A percentile compares a stretch with the other conserved stretches of the same genome.
These are phyloP conservation scores for Coemansia pectinata DNA, from an alignment of 192 early-diverging fungal genomes.

Conservation along the genomic window DNA sequence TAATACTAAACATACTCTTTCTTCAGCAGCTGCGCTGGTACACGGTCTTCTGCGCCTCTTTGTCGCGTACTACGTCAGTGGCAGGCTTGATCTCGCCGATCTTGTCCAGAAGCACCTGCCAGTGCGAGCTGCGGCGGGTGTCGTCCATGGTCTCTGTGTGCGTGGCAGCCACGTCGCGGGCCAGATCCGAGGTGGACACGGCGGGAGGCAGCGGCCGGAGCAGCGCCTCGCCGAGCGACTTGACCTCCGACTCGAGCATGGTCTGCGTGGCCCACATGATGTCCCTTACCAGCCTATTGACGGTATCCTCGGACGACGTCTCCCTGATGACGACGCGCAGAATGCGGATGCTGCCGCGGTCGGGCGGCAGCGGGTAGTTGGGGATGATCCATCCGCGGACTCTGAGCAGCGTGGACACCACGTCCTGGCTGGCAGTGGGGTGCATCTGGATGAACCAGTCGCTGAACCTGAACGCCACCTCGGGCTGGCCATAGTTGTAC, in stretches of 20 bases:
- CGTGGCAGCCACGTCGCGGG: slow-evolving; percentile 19
- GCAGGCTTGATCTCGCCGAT: slow-evolving; percentile 31
- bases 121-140: slow-evolving; percentile 28
- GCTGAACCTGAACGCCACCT: slow-evolving; percentile 65
- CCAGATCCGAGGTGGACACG: slow-evolving; percentile 34
- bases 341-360: slow-evolving; percentile 52
- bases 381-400: slow-evolving; percentile 78
- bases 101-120: slow-evolving; percentile 27
- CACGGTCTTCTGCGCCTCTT: slow-evolving; percentile 19
- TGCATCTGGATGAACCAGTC: slow-evolving; percentile 57
- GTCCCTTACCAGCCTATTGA: slow-evolving; percentile 56
- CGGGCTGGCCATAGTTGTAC: slow-evolving; percentile 61
- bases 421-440: slow-evolving; percentile 62
- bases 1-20: background rate
- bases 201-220: slow-evolving; percentile 25
- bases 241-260: slow-evolving; percentile 41
- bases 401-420: slow-evolving; percentile 60
- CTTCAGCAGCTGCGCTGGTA: slow-evolving; percentile 42
- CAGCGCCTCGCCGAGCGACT: slow-evolving; percentile 41
- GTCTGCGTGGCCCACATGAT: slow-evolving; percentile 58
- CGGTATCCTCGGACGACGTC: slow-evolving; percentile 55
- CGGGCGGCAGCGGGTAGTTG: slow-evolving; percentile 68
- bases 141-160: slow-evolving; percentile 11
- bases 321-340: slow-evolving; percentile 72
- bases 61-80: slow-evolving; percentile 5